Percentiles rank a stretch among this genome's conserved stretches.
phyloP scores from a whole-genome alignment of 2,329 filamentous ascomycete genomes.

The Esteya vermicola region DNA sequence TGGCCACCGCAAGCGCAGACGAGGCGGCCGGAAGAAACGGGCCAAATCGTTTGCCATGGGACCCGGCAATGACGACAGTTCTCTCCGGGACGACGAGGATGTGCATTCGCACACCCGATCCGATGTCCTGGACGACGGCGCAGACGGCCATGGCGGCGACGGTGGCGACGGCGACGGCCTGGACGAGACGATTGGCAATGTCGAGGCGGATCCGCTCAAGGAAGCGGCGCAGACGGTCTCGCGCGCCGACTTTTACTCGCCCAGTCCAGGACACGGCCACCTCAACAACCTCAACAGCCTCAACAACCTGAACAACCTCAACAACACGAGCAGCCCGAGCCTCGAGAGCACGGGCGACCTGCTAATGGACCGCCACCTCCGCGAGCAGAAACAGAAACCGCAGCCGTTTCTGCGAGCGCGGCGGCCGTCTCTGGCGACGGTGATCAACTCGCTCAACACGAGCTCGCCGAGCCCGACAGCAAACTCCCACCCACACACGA shows the following conservation, averaged over 20 bases:
- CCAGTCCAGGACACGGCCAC: no score
- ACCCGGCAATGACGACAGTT: conserved; percentile 7
- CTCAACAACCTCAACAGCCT: no score
- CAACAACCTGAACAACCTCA: no score
- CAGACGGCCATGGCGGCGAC: not conserved
- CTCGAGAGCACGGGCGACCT: conserved; percentile 80
- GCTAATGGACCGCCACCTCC: conserved; percentile 80
- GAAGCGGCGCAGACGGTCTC: conserved; percentile 11
- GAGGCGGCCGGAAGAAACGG: conserved; percentile 65
- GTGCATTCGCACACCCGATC: no score
- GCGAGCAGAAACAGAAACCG: conserved; percentile 44
- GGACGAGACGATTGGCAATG: no score
- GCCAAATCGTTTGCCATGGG: conserved; percentile 65
- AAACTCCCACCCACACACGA: no score
- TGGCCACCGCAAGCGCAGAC: conserved; percentile 45
- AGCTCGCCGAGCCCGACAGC: no score
- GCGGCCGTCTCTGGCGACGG: conserved; percentile 33
- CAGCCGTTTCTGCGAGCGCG: conserved; percentile 46
- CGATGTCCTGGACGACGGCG: no score
- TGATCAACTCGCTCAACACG: not conserved
- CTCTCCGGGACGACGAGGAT: conserved; percentile 33
- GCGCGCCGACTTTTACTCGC: conserved; percentile 33
- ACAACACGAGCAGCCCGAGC: conserved; percentile 81
- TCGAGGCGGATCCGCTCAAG: conserved; percentile 27
- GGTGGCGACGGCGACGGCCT: conserved; percentile 2